Percentiles rank a stretch among this genome's conserved stretches.
Evolutionary conservation across 2,329 filamentous ascomycete species (phyloP).

Genomic region (Neonectria magnoliae): DNA sequence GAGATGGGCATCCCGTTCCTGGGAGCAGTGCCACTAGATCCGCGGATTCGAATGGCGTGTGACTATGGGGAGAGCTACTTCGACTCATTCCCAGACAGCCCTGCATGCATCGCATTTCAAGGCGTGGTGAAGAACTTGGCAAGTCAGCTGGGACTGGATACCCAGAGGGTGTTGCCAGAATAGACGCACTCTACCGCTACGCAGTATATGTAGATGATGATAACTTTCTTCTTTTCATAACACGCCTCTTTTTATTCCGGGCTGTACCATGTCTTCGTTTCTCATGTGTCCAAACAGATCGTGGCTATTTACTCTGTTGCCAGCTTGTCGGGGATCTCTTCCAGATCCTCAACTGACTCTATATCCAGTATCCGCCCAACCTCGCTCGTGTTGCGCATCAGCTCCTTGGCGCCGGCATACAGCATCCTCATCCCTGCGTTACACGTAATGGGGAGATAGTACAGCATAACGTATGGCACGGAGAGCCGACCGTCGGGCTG

Average conservation of each 20-base stretch:
- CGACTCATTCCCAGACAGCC: conserved; percentile 91
- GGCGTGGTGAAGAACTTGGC: conserved; percentile 80
- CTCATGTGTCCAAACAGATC: not conserved
- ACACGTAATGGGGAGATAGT: conserved; percentile 93
- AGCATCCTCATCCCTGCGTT: conserved; percentile 90
- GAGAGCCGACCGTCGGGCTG: conserved; percentile 84
- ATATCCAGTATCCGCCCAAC: conserved; percentile 90
- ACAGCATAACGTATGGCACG: conserved; percentile 93
- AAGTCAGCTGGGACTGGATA: conserved; percentile 70
- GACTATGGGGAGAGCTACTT: conserved; percentile 98
- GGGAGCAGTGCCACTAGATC: conserved; percentile 90
- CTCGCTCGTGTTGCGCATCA: conserved; percentile 93
- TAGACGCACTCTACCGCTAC: conserved; percentile 30
- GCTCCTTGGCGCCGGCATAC: conserved; percentile 94
- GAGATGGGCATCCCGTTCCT: conserved; percentile 91
- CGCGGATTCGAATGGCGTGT: conserved; percentile 93
- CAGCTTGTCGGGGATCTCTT: conserved; percentile 78
- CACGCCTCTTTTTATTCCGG: not conserved
- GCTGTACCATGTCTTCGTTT: conserved; percentile 13
- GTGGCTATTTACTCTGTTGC: conserved; percentile 5
- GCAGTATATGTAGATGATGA: conserved; percentile 33
- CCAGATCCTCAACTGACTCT: conserved; percentile 80
- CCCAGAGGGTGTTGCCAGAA: conserved; percentile 60
- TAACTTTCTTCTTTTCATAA: conserved; percentile 16
- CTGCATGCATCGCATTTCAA: conserved; percentile 84